These are phyloP conservation scores for Gentiana macrophylla DNA, from an alignment of 257 asterid species.

Conservation along the genomic window DNA sequence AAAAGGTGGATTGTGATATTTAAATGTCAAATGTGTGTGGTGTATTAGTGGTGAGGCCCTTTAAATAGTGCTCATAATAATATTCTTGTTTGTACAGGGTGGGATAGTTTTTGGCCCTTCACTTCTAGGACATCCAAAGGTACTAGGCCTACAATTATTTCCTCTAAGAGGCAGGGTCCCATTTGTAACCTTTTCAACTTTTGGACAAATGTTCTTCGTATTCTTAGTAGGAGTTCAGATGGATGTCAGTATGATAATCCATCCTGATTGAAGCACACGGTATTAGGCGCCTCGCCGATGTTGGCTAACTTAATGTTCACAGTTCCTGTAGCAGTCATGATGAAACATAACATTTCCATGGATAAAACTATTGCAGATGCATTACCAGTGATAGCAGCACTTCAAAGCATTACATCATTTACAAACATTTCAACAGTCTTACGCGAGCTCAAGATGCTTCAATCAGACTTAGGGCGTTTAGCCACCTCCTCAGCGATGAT, in stretches of 20 bases:
- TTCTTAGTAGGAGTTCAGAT: constrained; percentile 53
- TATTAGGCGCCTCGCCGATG: constrained; percentile 33
- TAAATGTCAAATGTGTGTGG: no score
- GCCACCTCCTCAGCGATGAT: constrained; percentile 49
- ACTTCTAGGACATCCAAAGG: constrained; percentile 26
- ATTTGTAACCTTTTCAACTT: constrained; percentile 38
- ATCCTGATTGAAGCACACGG: constrained; percentile 31
- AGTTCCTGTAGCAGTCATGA: constrained; percentile 8
- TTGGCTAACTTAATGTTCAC: constrained; percentile 16
- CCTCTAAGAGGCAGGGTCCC: constrained; percentile 37
- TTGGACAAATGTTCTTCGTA: constrained; percentile 59
- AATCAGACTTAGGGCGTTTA: constrained; percentile 47
- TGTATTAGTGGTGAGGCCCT: no score
- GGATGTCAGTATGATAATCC: constrained; percentile 35
- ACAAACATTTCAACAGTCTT: constrained; percentile 51
- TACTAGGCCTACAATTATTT: constrained; percentile 25
- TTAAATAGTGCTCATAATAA: no score
- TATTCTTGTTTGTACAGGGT: constrained; percentile 27
- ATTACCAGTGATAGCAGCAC: constrained; percentile 39
- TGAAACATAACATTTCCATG: constrained; percentile 18
- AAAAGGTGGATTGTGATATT: no score
- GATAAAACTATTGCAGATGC: constrained; percentile 26
- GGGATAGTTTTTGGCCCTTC: constrained; percentile 75
- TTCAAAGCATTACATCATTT: constrained; percentile 47
- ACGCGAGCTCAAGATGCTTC: constrained; percentile 51